Conservation (phyloP, 192 early-diverging fungal species). For the Paraglomus occultum region DNA sequence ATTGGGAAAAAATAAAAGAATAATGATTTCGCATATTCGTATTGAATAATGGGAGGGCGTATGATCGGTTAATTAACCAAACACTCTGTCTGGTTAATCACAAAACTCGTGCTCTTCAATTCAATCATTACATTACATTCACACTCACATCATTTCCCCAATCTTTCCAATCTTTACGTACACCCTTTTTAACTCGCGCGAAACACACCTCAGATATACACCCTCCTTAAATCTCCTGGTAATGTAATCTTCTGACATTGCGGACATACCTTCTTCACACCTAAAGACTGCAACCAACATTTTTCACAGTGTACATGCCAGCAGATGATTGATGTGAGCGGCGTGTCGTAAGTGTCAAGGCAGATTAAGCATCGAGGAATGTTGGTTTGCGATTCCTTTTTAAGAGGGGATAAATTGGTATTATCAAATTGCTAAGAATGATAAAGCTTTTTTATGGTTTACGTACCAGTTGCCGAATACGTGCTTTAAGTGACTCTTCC, state of each 20-base stretch:
- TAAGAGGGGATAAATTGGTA: constrained; percentile 62
- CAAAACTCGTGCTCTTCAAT: no score
- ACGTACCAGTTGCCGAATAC: constrained; percentile 21
- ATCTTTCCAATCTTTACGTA: background rate
- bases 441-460: constrained; percentile 51
- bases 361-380: constrained; percentile 77
- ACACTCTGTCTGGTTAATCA: no score
- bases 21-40: no score
- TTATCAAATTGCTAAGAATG: constrained; percentile 77
- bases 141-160: no score
- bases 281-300: constrained; percentile 85
- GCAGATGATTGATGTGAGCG: constrained; percentile 76
- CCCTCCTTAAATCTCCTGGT: constrained; percentile 73
- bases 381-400: constrained; percentile 43
- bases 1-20: no score
- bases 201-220: constrained; percentile 64
- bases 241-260: constrained; percentile 86
- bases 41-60: no score
- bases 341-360: constrained; percentile 67
- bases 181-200: background rate
- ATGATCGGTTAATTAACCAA: no score
- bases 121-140: no score
- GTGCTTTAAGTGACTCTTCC: constrained; percentile 24
- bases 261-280: constrained; percentile 85
- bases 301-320: constrained; percentile 92